A percentile compares a stretch with the other conserved stretches of the same genome.
These are phyloP conservation scores for Aureobasidium leucospermi DNA, from an alignment of 2,329 filamentous ascomycete genomes.

Conservation along the genomic window DNA sequence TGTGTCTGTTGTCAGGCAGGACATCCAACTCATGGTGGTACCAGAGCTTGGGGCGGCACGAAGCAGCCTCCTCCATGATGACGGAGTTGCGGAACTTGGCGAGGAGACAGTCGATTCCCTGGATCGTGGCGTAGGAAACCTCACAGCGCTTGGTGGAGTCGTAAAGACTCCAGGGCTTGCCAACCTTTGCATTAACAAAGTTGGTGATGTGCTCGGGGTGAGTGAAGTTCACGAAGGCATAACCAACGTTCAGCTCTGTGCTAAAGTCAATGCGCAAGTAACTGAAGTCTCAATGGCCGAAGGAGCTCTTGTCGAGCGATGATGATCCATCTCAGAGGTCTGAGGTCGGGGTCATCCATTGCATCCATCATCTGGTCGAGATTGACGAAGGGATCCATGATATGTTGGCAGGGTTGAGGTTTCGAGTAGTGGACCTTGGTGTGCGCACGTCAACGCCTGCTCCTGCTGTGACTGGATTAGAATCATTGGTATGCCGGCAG, in stretches of 20 bases:
- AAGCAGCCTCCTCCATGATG: slow-evolving; percentile 78
- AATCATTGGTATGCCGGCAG: no score
- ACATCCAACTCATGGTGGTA: neutral
- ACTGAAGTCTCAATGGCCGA: slow-evolving; percentile 86
- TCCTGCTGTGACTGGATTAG: neutral
- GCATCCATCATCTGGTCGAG: no score
- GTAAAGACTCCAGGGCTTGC: slow-evolving; percentile 60
- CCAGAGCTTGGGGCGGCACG: slow-evolving; percentile 66
- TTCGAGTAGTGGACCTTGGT: slow-evolving; percentile 39
- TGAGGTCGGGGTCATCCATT: no score
- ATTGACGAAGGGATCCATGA: no score
- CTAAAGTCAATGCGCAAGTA: slow-evolving; percentile 71
- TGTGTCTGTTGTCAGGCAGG: no score
- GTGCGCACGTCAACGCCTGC: slow-evolving; percentile 46
- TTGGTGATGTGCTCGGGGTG: slow-evolving; percentile 68
- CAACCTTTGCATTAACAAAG: slow-evolving; percentile 17
- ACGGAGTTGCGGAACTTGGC: slow-evolving; percentile 95
- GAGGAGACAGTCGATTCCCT: slow-evolving; percentile 82
- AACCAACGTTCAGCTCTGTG: slow-evolving; percentile 65
- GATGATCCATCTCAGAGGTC: no score
- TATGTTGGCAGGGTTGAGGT: no score
- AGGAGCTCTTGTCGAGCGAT: slow-evolving; percentile 63
- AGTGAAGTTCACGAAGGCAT: slow-evolving; percentile 93
- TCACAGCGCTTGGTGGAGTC: slow-evolving; percentile 79
- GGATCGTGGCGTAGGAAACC: slow-evolving; percentile 93